Conservation (phyloP, 345 rosid species). For the Eucalyptus pauciflora region DNA sequence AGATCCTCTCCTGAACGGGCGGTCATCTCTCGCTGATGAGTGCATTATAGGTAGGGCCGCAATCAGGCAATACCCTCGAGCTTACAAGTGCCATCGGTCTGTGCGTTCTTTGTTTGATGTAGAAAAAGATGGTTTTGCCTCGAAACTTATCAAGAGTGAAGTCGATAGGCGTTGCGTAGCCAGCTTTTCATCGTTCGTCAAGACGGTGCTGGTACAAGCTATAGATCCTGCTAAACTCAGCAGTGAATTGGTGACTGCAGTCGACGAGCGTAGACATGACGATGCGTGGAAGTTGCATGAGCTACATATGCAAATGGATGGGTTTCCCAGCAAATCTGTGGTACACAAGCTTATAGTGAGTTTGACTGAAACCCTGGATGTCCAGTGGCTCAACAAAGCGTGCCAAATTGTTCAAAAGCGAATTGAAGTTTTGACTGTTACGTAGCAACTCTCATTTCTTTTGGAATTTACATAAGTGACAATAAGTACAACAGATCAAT, state of each 20-base stretch:
- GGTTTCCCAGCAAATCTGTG: constrained; percentile 66
- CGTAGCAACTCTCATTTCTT: too few relatives aligned
- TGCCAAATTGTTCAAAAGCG: not conserved
- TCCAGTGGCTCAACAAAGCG: constrained; percentile 58
- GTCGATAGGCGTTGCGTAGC: not conserved
- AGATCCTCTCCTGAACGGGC: not conserved
- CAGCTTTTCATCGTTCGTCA: constrained; percentile 27
- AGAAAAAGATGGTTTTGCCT: not conserved
- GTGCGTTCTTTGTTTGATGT: not conserved
- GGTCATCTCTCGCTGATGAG: not conserved
- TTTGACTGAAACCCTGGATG: constrained; percentile 45
- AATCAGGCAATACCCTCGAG: not conserved
- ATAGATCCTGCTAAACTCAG: constrained; percentile 63
- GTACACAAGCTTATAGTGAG: constrained; percentile 46
- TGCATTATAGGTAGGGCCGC: not conserved
- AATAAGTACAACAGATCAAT: too few relatives aligned
- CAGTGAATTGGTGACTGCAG: constrained; percentile 45
- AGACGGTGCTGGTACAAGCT: constrained; percentile 70
- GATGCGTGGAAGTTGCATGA: constrained; percentile 67
- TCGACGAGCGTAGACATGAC: constrained; percentile 33
- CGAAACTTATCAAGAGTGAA: not conserved
- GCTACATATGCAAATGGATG: constrained; percentile 73
- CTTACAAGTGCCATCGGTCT: not conserved
- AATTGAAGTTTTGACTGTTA: not conserved
- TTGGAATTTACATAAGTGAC: too few relatives aligned